Evolutionary conservation across 306 rosid species (phyloP).

Genomic region (Dryas drummondii): DNA sequence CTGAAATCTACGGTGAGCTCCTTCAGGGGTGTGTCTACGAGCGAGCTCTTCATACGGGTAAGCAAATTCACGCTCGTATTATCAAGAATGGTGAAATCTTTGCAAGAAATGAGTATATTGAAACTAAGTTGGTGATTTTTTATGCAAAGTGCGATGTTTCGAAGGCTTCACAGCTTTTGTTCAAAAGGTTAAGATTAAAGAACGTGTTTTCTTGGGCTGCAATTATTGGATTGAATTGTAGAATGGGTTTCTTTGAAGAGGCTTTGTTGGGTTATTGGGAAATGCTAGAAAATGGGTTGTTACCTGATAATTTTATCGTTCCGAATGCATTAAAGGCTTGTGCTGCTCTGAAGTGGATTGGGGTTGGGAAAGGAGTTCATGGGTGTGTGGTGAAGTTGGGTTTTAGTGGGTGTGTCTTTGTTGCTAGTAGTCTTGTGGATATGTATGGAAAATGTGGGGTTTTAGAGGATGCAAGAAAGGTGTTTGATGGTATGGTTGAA

Average conservation of each 20-base stretch:
- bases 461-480: slow-evolving; percentile 58
- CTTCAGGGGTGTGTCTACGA: slow-evolving; percentile 79
- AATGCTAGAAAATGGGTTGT: slow-evolving; percentile 55
- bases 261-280: slow-evolving; percentile 47
- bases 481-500: slow-evolving; percentile 58
- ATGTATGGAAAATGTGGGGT: slow-evolving; percentile 88
- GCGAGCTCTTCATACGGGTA: slow-evolving; percentile 58
- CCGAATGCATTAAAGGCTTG: slow-evolving; percentile 87
- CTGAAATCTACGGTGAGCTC: slow-evolving; percentile 60
- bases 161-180: slow-evolving; percentile 45
- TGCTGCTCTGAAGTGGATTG: slow-evolving; percentile 51
- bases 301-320: slow-evolving; percentile 71
- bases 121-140: slow-evolving; percentile 68
- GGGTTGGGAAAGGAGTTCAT: slow-evolving; percentile 62
- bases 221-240: slow-evolving; percentile 57
- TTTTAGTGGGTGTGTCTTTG: slow-evolving; percentile 55
- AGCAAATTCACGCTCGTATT: slow-evolving; percentile 67
- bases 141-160: slow-evolving; percentile 59
- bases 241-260: slow-evolving; percentile 47
- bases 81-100: slow-evolving; percentile 49
- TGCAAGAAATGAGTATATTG: slow-evolving; percentile 45
- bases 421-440: slow-evolving; percentile 66
- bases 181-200: slow-evolving; percentile 32
- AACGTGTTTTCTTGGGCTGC: slow-evolving; percentile 87
- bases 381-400: slow-evolving; percentile 56